Base-by-base conservation (phyloP, 2,329 filamentous ascomycete genomes). In the Penicillium sp. region DNA sequence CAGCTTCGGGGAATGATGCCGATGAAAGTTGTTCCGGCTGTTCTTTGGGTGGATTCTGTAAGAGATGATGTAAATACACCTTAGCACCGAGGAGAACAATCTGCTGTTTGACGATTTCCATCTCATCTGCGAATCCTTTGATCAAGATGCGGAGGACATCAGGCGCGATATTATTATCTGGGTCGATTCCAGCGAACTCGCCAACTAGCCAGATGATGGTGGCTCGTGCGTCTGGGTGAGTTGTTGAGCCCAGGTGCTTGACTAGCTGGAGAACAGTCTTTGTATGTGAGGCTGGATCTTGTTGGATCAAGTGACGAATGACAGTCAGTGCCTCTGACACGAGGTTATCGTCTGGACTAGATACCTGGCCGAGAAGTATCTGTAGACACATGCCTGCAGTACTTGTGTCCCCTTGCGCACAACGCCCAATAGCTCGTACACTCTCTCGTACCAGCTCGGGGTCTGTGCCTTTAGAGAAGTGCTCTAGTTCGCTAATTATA, bases 141-240 rank as follows among this genome's bases (percentile, higher is more conserved):
- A 91, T 83, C 2, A 99, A 77, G 41, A 97, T 93, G 8, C 94
- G 86, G 33, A 97, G 78, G 7, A 97, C 91, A 67, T 99, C 94
- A 0, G 93, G 87, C 0, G 94, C 94, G 58, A 99, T 93, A 66
- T 95, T 96, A 69, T 94, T 87, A 57, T 92, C 87, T 10, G 87
- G 84, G 53, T 91, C 85, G 3, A 88, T 74, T 0, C 91, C 90
- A 0, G 93, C 86, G 66, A 95, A 97, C 73, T 99, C 94, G 43
- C 94, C 94, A 0, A 97, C 92, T 0, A 99, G 84, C 94, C 94
- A 99, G 64, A 99, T 89, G 60, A 99, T 97, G 47, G 90, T 96
- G 3, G 94, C 94, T 62, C 94, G 84, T 4, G 94, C 94, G 58
- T 91, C 88, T 1, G 94, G 87, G 58, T 94, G 92, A 0, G 89